Evolutionary conservation across 176 grass and related monocot species (phyloP).

Genomic region (Pontederia paniculata): DNA sequence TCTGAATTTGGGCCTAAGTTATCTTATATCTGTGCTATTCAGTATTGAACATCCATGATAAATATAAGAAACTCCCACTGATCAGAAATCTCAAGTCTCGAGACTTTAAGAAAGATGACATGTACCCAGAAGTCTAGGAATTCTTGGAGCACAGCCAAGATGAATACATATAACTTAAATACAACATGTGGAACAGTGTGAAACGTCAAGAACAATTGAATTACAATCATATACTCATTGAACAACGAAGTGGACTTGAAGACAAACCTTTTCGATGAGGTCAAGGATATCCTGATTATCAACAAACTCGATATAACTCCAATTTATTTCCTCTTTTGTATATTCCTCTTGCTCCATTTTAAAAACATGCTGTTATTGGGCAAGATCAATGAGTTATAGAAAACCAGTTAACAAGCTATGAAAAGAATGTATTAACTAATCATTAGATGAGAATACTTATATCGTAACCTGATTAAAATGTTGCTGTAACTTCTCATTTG

Average conservation of each 20-base stretch:
- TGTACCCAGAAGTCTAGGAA: too few species aligned
- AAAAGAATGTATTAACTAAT: conserved; percentile 20
- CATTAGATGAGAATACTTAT: conserved; percentile 11
- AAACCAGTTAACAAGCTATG: conserved; percentile 5
- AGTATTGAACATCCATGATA: too few species aligned
- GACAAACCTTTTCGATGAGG: conserved; percentile 93
- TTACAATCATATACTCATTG: too few species aligned
- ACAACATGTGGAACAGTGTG: too few species aligned
- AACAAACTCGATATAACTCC: conserved; percentile 98
- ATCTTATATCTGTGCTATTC: too few species aligned
- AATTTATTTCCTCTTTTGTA: conserved; percentile 95
- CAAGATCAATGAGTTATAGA: conserved; percentile 19
- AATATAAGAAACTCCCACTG: too few species aligned
- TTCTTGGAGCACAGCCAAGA: too few species aligned
- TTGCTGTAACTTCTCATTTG: conserved; percentile 98
- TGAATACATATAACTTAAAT: too few species aligned
- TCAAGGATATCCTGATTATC: conserved; percentile 97
- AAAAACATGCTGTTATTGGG: conserved; percentile 79
- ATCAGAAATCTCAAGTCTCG: too few species aligned
- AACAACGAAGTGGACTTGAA: conserved; percentile 4
- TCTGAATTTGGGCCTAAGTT: too few species aligned
- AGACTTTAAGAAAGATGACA: too few species aligned
- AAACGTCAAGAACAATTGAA: too few species aligned
- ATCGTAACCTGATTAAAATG: conserved; percentile 92
- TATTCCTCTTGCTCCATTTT: conserved; percentile 99